A percentile compares a stretch with the other conserved stretches of the same genome.
Conservation (phyloP, 805 yeast species). For the Ascoidea asiatica region DNA sequence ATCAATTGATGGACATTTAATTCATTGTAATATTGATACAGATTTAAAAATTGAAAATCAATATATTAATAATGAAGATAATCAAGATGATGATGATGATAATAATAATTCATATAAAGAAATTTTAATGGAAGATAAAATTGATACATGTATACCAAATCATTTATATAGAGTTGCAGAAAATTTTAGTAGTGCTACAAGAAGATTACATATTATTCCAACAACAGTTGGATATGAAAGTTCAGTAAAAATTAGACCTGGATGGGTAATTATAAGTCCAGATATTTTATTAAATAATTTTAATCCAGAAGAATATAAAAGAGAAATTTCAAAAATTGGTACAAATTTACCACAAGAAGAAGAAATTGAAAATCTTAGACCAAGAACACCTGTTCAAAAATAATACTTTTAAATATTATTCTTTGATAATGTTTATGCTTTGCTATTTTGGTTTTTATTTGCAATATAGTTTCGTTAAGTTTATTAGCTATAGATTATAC, state of each 20-base stretch:
- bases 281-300: constrained; percentile 70
- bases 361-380: constrained; percentile 72
- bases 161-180: constrained; percentile 74
- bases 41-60: constrained; percentile 62
- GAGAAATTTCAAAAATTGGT: constrained; percentile 30
- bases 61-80: constrained; percentile 1
- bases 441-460: too few relatives aligned
- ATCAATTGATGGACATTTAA: constrained; percentile 68
- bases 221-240: constrained; percentile 50
- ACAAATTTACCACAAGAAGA: constrained; percentile 49
- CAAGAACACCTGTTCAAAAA: constrained; percentile 55
- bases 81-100: neutral
- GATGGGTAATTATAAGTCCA: constrained; percentile 88
- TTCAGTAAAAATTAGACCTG: constrained; percentile 57
- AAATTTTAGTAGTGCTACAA: constrained; percentile 71
- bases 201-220: constrained; percentile 79
- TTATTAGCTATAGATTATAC: too few relatives aligned
- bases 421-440: too few relatives aligned
- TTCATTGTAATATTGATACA: constrained; percentile 87
- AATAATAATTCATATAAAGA: neutral
- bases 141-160: constrained; percentile 48
- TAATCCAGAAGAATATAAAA: constrained; percentile 28
- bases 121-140: constrained; percentile 12
- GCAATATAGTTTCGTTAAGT: too few relatives aligned
- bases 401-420: too few relatives aligned